phyloP scores from a whole-genome alignment of 202 grass and related monocot genomes.

The Hordeum pubiflorum region DNA sequence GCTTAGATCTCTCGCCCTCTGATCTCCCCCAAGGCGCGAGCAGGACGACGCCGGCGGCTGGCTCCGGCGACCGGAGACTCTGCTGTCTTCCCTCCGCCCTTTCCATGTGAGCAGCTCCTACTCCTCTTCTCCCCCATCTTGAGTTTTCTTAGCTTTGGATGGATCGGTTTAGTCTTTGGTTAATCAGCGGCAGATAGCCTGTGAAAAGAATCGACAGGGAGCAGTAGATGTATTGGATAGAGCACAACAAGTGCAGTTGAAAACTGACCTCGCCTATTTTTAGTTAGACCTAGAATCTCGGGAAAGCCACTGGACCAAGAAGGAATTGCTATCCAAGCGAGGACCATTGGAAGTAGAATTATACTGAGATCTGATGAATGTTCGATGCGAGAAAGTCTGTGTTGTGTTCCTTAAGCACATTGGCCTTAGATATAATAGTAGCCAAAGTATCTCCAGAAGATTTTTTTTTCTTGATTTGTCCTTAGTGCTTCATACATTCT shows the following conservation, averaged over 20 bases:
- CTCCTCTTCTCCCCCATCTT: not conserved
- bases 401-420: not conserved
- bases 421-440: not conserved
- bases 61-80: not conserved
- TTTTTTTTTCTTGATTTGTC: too few relatives aligned
- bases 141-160: not conserved
- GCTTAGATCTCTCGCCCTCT: not conserved
- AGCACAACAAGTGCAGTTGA: not conserved
- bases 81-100: not conserved
- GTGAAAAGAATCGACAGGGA: not conserved
- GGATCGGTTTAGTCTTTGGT: not conserved
- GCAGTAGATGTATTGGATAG: not conserved
- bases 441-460: not conserved
- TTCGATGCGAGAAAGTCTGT: not conserved
- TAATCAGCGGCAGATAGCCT: not conserved
- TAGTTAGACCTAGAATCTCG: not conserved
- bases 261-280: not conserved
- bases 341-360: not conserved
- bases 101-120: slow-evolving; percentile 5
- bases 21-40: not conserved
- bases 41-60: not conserved
- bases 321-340: not conserved
- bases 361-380: not conserved
- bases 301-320: not conserved
- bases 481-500: not conserved